These are phyloP conservation scores for Boletus patriciae DNA, from an alignment of 768 basidiomycete species.

Conservation along the genomic window DNA sequence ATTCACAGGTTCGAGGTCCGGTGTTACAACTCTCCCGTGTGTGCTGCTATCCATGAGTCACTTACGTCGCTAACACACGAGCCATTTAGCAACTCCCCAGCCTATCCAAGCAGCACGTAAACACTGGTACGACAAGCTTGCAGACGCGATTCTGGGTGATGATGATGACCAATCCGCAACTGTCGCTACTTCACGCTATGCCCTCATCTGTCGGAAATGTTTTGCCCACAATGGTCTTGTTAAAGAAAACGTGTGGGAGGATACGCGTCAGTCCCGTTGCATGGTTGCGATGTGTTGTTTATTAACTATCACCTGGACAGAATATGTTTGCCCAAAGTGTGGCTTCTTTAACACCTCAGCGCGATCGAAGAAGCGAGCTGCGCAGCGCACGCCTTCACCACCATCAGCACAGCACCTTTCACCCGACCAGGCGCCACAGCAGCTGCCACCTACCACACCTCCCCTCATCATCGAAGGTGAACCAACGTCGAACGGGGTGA, in stretches of 20 bases:
- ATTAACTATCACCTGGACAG: slow-evolving; percentile 38
- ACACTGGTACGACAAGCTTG: slow-evolving; percentile 85
- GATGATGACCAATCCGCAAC: slow-evolving; percentile 51
- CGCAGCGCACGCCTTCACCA: slow-evolving; percentile 30
- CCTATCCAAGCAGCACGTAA: slow-evolving; percentile 56
- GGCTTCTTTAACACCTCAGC: slow-evolving; percentile 71
- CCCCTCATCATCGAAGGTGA: not conserved
- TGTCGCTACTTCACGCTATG: slow-evolving; percentile 56
- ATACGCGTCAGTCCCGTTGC: slow-evolving; percentile 62
- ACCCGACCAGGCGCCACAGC: slow-evolving; percentile 7
- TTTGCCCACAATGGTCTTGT: slow-evolving; percentile 88
- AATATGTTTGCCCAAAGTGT: slow-evolving; percentile 86
- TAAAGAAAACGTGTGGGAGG: slow-evolving; percentile 77
- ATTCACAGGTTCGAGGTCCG: slow-evolving; percentile 23
- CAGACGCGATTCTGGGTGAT: slow-evolving; percentile 83
- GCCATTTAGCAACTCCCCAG: slow-evolving; percentile 36
- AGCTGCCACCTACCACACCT: not conserved
- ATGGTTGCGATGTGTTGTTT: not conserved
- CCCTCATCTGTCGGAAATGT: slow-evolving; percentile 86
- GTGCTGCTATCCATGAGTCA: slow-evolving; percentile 17
- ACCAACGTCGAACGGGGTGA: not conserved
- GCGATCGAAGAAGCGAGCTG: slow-evolving; percentile 32
- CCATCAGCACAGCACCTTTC: slow-evolving; percentile 15
- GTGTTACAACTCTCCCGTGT: slow-evolving; percentile 42
- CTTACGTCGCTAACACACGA: slow-evolving; percentile 9